phyloP scores from a whole-genome alignment of 768 basidiomycete species.

The Boletus insuetus region DNA sequence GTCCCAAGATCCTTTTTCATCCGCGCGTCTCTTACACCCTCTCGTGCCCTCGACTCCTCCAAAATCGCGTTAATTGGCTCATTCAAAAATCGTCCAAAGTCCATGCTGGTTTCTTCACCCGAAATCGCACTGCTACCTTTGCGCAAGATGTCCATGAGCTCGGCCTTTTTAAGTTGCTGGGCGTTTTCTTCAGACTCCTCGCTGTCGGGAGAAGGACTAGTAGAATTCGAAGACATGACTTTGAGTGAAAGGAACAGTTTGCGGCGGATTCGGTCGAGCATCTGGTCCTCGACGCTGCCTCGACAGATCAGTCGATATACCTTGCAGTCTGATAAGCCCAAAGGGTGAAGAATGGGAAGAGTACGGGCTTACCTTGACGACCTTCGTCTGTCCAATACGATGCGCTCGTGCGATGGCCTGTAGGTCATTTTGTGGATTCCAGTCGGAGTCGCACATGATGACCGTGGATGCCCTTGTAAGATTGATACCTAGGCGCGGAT shows the following conservation, averaged over 20 bases:
- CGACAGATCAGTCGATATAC: constrained; percentile 69
- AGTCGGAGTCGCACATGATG: constrained; percentile 74
- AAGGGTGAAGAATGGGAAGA: background rate
- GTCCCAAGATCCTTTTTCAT: constrained; percentile 39
- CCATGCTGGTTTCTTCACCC: constrained; percentile 36
- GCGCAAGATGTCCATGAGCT: constrained; percentile 55
- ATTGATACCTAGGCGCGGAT: constrained; percentile 59
- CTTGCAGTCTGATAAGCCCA: constrained; percentile 26
- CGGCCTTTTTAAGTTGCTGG: constrained; percentile 37
- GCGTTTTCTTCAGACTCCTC: constrained; percentile 25
- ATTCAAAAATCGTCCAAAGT: constrained; percentile 42
- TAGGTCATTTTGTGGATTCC: constrained; percentile 76
- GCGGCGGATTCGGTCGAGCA: constrained; percentile 66
- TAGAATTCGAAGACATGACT: constrained; percentile 48
- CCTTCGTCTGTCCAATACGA: constrained; percentile 73
- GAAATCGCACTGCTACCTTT: constrained; percentile 57
- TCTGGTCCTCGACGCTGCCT: constrained; percentile 74
- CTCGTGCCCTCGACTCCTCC: constrained; percentile 42
- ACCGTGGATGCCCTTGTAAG: constrained; percentile 78
- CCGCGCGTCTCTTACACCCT: constrained; percentile 42
- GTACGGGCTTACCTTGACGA: constrained; percentile 48
- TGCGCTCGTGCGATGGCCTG: constrained; percentile 87
- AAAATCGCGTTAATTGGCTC: constrained; percentile 46
- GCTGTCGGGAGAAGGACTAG: constrained; percentile 14
- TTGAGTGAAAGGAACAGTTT: constrained; percentile 68